phyloP scores from a whole-genome alignment of 495 filamentous ascomycete species.

The Friedmanniomyces simplex region DNA sequence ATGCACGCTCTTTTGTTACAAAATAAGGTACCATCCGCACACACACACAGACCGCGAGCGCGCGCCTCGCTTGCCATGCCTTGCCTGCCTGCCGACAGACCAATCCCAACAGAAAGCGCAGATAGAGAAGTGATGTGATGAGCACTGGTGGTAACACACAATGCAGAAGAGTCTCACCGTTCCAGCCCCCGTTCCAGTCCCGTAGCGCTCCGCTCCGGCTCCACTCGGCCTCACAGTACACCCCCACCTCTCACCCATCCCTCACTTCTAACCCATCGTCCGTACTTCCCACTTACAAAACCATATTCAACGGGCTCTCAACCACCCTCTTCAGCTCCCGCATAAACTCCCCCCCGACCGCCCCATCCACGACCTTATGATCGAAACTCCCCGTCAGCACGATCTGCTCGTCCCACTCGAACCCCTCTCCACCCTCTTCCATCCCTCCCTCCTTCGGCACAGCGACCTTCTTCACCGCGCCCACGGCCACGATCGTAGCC shows the following conservation, averaged over 20 bases:
- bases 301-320: slow-evolving; percentile 90
- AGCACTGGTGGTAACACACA: background rate
- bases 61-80: background rate
- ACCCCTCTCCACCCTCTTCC: slow-evolving; percentile 54
- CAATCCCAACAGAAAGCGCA: background rate
- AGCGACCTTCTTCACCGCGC: slow-evolving; percentile 88
- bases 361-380: slow-evolving; percentile 89
- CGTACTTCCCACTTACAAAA: slow-evolving; percentile 56
- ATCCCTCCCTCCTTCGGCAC: slow-evolving; percentile 74
- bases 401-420: slow-evolving; percentile 97
- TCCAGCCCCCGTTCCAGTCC: background rate
- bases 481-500: slow-evolving; percentile 90
- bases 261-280: background rate
- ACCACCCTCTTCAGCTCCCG: slow-evolving; percentile 92
- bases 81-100: background rate
- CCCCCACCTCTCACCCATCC: background rate
- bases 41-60: background rate
- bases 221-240: background rate
- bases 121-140: background rate
- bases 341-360: slow-evolving; percentile 96
- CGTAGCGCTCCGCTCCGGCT: background rate
- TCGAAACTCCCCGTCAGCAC: slow-evolving; percentile 90
- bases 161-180: background rate
- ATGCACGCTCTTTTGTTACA: background rate
- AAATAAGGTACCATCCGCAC: background rate